A percentile compares a stretch with the other conserved stretches of the same genome.
Conservation (phyloP, 176 grass and related monocot species). For the Lolium rigidum region DNA sequence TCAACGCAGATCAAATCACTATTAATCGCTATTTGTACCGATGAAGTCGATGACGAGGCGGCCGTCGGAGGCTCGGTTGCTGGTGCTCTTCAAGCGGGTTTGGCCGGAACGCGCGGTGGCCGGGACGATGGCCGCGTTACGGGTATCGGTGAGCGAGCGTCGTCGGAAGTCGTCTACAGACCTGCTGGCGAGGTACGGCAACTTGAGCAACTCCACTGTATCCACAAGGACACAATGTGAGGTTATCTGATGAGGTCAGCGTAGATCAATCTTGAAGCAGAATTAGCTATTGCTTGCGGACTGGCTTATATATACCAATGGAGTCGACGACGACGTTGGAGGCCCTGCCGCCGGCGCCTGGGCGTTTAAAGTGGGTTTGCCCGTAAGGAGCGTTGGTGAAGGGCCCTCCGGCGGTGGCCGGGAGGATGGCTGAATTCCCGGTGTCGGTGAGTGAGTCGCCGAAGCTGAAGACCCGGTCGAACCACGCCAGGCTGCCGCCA, state of each 20-base stretch:
- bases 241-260: too few relatives aligned
- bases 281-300: too few relatives aligned
- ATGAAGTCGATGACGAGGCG: constrained; percentile 48
- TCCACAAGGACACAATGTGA: too few relatives aligned
- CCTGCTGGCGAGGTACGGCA: too few relatives aligned
- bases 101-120: too few relatives aligned
- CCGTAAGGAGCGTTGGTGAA: constrained; percentile 32
- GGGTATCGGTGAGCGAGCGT: too few relatives aligned
- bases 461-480: constrained; percentile 10
- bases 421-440: constrained; percentile 11
- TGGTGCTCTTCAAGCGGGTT: too few relatives aligned
- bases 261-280: too few relatives aligned
- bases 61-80: background rate
- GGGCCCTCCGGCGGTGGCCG: background rate
- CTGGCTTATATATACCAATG: too few relatives aligned
- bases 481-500: background rate
- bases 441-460: constrained; percentile 42
- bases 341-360: constrained; percentile 35
- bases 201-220: too few relatives aligned
- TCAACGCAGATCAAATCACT: background rate
- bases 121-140: too few relatives aligned
- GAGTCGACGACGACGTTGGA: background rate
- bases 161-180: too few relatives aligned
- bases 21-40: constrained; percentile 11
- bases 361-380: constrained; percentile 10